A percentile compares a stretch with the other conserved stretches of the same genome.
phyloP scores from a whole-genome alignment of 2,329 filamentous ascomycete genomes.

The Massarina eburnea region DNA sequence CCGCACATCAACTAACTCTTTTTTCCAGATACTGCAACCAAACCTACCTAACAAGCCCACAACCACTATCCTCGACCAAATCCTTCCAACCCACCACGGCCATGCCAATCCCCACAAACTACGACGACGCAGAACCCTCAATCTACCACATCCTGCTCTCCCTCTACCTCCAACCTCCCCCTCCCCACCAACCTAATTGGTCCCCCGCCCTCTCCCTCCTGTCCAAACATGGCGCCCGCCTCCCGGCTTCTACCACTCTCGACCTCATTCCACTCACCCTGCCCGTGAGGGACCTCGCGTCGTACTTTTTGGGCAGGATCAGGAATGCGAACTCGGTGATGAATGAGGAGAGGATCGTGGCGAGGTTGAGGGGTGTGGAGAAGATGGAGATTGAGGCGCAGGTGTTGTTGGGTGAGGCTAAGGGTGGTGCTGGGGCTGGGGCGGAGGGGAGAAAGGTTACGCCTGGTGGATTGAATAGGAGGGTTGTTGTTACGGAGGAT shows the following conservation, averaged over 20 bases:
- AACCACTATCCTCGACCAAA: conserved; percentile 45
- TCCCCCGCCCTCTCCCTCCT: conserved; percentile 81
- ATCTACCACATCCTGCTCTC: conserved; percentile 92
- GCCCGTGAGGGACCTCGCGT: conserved; percentile 76
- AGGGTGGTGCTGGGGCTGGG: conserved; percentile 52
- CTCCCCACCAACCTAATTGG: conserved; percentile 71
- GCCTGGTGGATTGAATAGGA: conserved; percentile 58
- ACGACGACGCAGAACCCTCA: conserved; percentile 64
- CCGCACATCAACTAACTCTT: conserved; percentile 51
- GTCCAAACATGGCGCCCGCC: conserved; percentile 87
- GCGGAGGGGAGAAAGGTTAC: conserved; percentile 42
- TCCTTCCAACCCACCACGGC: conserved; percentile 28
- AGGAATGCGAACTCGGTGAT: conserved; percentile 79
- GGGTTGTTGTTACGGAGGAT: conserved; percentile 84
- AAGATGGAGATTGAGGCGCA: conserved; percentile 74
- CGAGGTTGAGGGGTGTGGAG: conserved; percentile 74
- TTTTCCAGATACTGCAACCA: conserved; percentile 71
- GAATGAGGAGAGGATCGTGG: conserved; percentile 77
- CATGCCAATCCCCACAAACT: conserved; percentile 38
- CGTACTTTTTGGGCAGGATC: conserved; percentile 90
- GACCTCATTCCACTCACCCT: conserved; percentile 81
- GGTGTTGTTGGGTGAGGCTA: conserved; percentile 73
- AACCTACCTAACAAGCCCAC: conserved; percentile 61
- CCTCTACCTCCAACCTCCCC: conserved; percentile 81
- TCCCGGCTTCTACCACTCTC: conserved; percentile 84